phyloP scores from a whole-genome alignment of 352 stramenopile species.

The Globisporangium sylvaticum region DNA sequence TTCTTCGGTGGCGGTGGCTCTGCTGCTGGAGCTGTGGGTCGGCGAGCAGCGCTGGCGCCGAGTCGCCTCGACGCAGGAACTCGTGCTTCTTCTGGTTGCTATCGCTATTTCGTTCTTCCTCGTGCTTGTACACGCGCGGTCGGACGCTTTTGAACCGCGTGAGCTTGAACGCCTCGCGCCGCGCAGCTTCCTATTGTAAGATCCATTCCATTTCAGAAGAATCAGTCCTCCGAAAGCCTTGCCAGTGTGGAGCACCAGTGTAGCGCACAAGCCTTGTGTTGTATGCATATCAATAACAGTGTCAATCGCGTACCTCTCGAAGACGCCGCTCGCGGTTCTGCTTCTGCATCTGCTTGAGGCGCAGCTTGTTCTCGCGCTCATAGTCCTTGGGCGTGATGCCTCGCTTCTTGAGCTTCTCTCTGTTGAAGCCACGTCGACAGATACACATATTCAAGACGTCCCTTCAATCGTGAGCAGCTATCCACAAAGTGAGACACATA shows the following conservation, averaged over 20 bases:
- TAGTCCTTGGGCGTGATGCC: constrained; percentile 59
- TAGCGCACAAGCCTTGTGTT: neutral
- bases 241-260: neutral
- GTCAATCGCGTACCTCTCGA: constrained; percentile 24
- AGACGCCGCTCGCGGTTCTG: constrained; percentile 51
- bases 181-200: constrained; percentile 25
- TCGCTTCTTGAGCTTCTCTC: constrained; percentile 50
- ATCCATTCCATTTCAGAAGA: neutral
- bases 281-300: neutral
- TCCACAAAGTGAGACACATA: neutral
- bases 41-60: constrained; percentile 7
- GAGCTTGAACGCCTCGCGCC: constrained; percentile 58
- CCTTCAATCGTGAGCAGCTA: neutral
- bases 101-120: constrained; percentile 16
- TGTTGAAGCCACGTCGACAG: constrained; percentile 10
- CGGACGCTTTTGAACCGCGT: constrained; percentile 57
- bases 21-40: neutral
- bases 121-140: constrained; percentile 40
- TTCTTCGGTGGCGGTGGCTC: neutral
- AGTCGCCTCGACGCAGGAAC: constrained; percentile 29
- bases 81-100: constrained; percentile 24
- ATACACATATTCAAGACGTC: neutral
- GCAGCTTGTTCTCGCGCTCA: constrained; percentile 61
- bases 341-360: constrained; percentile 52
- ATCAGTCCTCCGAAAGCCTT: neutral